Conservation (phyloP, 2,329 filamentous ascomycete species). For the Ophiostoma himal-ulmi region DNA sequence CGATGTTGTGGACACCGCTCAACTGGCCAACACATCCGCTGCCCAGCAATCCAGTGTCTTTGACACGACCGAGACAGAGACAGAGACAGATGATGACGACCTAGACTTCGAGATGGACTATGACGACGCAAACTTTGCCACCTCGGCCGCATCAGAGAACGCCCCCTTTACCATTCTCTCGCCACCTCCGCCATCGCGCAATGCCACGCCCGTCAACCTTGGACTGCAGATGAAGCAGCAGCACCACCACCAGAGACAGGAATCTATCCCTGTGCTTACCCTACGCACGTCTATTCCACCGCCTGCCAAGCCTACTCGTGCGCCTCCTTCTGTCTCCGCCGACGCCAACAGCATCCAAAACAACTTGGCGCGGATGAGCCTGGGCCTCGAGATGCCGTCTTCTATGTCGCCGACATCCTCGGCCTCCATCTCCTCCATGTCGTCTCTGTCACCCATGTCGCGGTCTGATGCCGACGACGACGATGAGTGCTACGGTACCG, state of each 20-base stretch:
- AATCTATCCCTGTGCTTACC: background rate
- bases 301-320: slow-evolving; percentile 18
- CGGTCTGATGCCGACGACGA: slow-evolving; percentile 15
- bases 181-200: slow-evolving; percentile 43
- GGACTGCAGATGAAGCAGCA: background rate
- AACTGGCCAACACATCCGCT: background rate
- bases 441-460: slow-evolving; percentile 15
- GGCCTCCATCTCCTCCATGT: slow-evolving; percentile 18
- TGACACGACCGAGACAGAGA: slow-evolving; percentile 44
- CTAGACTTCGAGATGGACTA: slow-evolving; percentile 45
- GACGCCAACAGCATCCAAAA: slow-evolving; percentile 26
- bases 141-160: slow-evolving; percentile 43
- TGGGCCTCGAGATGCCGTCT: slow-evolving; percentile 9
- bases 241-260: background rate
- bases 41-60: background rate
- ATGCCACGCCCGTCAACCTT: background rate
- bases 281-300: slow-evolving; percentile 19
- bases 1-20: background rate
- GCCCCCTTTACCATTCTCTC: slow-evolving; percentile 46
- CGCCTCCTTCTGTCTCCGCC: background rate
- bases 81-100: slow-evolving; percentile 47
- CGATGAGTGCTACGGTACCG: slow-evolving; percentile 10
- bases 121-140: slow-evolving; percentile 56
- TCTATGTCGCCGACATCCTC: slow-evolving; percentile 19
- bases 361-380: slow-evolving; percentile 26